These are phyloP conservation scores for Porodaedalea pini DNA, from an alignment of 1,284 basidiomycete species.

Conservation along the genomic window DNA sequence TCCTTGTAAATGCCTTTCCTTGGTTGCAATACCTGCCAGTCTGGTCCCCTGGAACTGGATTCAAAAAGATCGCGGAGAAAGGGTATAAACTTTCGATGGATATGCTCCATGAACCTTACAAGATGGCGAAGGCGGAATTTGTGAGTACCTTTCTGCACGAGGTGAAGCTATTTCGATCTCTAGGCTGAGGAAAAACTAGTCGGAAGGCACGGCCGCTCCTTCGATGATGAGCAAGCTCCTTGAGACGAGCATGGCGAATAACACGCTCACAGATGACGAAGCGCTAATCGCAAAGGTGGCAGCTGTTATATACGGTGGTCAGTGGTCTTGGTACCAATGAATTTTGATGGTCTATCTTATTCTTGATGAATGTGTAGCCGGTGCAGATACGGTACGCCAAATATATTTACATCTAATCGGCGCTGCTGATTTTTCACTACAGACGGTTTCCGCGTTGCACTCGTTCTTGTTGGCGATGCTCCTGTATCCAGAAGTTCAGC, in stretches of 20 bases:
- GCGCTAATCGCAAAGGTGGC: not conserved
- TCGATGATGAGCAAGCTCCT: constrained; percentile 17
- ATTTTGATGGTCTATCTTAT: constrained; percentile 1
- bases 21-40: constrained; percentile 6
- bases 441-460: constrained; percentile 14
- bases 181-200: not conserved
- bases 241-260: not conserved
- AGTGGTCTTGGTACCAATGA: not conserved
- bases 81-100: not conserved
- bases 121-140: constrained; percentile 5
- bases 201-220: constrained; percentile 4
- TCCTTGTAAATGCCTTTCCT: constrained; percentile 12
- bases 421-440: too few species aligned
- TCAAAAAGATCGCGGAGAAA: not conserved
- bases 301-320: constrained; percentile 8
- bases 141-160: not conserved
- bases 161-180: not conserved
- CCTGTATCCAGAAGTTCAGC: constrained; percentile 18
- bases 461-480: constrained; percentile 20
- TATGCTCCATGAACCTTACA: constrained; percentile 8
- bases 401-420: too few species aligned
- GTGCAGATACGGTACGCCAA: constrained; percentile 22
- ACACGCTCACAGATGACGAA: constrained; percentile 8
- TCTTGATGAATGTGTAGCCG: constrained; percentile 11
- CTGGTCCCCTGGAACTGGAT: constrained; percentile 18